A percentile compares a stretch with the other conserved stretches of the same genome.
Evolutionary conservation across 495 filamentous ascomycete species (phyloP).

Genomic region (Hypoxylon fragiforme): DNA sequence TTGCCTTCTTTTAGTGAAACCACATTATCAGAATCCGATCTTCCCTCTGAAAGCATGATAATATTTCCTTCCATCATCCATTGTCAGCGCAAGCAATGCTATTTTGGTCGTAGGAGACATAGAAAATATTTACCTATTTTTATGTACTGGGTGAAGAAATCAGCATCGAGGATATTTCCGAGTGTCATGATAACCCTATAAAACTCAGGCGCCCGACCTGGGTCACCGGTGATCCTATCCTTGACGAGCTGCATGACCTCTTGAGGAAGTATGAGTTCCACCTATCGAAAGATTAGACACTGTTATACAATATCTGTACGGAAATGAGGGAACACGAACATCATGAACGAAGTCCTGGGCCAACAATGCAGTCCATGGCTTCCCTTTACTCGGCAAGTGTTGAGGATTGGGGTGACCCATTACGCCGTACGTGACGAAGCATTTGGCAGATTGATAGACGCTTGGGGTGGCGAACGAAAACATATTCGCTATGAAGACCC

Average conservation of each 20-base stretch:
- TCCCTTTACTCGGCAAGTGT: conserved; percentile 70
- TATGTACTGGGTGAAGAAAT: conserved; percentile 86
- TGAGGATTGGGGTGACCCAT: conserved; percentile 69
- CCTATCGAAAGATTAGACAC: conserved; percentile 48
- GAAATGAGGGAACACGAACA: conserved; percentile 48
- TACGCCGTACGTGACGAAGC: conserved; percentile 67
- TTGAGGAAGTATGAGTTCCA: conserved; percentile 74
- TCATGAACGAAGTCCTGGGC: conserved; percentile 76
- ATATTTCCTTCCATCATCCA: conserved; percentile 65
- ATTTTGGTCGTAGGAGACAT: not conserved
- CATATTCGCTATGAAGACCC: conserved; percentile 57
- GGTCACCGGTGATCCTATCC: conserved; percentile 50
- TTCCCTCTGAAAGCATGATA: conserved; percentile 89
- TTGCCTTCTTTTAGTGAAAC: conserved; percentile 74
- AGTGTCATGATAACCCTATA: conserved; percentile 75
- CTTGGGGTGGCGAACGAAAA: conserved; percentile 58
- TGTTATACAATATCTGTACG: not conserved
- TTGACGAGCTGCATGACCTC: conserved; percentile 63
- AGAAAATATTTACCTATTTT: conserved; percentile 66
- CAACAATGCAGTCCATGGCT: conserved; percentile 71
- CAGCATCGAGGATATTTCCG: conserved; percentile 67
- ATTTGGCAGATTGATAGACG: conserved; percentile 67
- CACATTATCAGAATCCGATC: conserved; percentile 75
- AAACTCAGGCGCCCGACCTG: conserved; percentile 55
- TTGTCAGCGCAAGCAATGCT: not conserved